Evolutionary conservation across 1,139 yeast species (phyloP).

Genomic region (Tardiomyces depauwii): DNA sequence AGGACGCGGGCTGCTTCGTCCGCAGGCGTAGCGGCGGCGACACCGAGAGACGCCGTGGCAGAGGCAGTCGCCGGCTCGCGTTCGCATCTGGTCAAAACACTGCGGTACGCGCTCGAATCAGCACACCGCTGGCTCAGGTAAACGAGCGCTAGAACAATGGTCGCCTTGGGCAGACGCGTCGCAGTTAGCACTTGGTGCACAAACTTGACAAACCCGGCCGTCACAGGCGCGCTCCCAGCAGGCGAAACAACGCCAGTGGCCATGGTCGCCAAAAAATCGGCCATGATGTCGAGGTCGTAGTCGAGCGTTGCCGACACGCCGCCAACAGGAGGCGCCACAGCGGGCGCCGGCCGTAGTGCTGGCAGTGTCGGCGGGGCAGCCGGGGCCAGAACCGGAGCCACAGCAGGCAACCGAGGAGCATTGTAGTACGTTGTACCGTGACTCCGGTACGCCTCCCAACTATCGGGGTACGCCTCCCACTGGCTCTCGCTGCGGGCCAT

Average conservation of each 20-base stretch:
- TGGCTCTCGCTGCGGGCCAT: not conserved
- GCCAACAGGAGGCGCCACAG: not conserved
- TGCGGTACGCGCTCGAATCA: not conserved
- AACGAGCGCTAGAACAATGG: slow-evolving; percentile 69
- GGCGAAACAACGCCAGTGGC: slow-evolving; percentile 43
- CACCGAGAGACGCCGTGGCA: not conserved
- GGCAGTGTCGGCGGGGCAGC: too few relatives aligned
- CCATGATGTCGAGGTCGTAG: slow-evolving; percentile 67
- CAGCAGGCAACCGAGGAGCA: not conserved
- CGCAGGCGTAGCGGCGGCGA: not conserved
- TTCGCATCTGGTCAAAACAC: not conserved
- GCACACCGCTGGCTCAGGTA: slow-evolving; percentile 45
- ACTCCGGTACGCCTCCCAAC: not conserved
- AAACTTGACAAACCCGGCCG: slow-evolving; percentile 44
- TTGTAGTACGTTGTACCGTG: not conserved
- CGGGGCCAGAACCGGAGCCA: too few relatives aligned
- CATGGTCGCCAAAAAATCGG: slow-evolving; percentile 60
- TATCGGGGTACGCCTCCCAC: not conserved
- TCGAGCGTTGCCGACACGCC: slow-evolving; percentile 28
- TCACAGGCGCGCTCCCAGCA: slow-evolving; percentile 7
- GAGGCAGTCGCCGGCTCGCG: not conserved
- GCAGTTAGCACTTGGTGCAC: slow-evolving; percentile 67
- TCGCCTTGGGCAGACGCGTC: slow-evolving; percentile 78
- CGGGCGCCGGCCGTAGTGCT: not conserved
- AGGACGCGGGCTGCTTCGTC: slow-evolving; percentile 39